Evolutionary conservation across 2,329 filamentous ascomycete species (phyloP), one percentile per base, ranked within the genome.

Genomic region (Trichophyton rubrum): DNA sequence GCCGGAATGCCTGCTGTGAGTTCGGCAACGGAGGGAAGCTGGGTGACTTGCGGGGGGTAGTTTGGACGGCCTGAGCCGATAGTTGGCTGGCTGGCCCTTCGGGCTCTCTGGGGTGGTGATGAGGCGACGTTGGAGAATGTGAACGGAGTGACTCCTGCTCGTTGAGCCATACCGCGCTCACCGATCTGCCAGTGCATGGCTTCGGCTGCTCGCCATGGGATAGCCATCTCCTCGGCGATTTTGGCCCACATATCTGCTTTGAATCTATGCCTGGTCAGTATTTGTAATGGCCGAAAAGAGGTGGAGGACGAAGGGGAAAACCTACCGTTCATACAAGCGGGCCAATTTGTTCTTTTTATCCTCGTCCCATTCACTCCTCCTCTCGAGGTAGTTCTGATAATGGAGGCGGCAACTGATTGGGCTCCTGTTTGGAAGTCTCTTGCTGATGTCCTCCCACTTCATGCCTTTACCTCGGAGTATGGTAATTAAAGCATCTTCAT

Each of bases 391-490:
- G 72, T 99, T 99, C 69, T 97, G 92, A 73, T 96, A 97, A 70
- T 96, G 90, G 58, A 97, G 80, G 49, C 92, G 86, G 74, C 92
- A 97, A 68, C 90, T 95, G 69, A 96, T 96, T 61, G 90, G 87
- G 74, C 90, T 96, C 67, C 93, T 84, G 64, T 92, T 92, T 2
- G 90, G 91, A 57, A 97, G 78, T 60, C 87, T 84, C 77, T 92
- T 95, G 64, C 90, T 95, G 68, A 97, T 96, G 73, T 97, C 92
- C 71, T 97, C 92, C 93, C 92, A 97, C 72, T 97, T 97, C 90
- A 96, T 96, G 7, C 89, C 89, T 67, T 86, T 86, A 41, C 90
- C 89, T 61, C 92, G 85, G 64, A 97, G 82, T 72, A 95, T 89
- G 68, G 96, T 96, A 67, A 96, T 96, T 56, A 93, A 78, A n/a